Conservation (phyloP, 2,329 filamentous ascomycete species). For the Lecanicillium sp. region DNA sequence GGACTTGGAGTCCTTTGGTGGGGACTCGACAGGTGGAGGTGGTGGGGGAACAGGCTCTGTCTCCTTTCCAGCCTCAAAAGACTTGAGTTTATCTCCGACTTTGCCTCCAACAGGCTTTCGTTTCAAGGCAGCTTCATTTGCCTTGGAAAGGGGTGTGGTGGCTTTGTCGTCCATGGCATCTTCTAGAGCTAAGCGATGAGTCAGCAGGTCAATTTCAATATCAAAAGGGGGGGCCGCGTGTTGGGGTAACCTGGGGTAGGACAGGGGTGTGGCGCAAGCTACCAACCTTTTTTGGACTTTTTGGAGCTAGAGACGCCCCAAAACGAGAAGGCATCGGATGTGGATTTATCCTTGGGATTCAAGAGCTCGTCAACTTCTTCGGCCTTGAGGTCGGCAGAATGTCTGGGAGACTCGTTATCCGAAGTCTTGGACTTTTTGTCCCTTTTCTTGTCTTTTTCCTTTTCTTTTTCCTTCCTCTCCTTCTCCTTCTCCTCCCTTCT, state of each 20-base stretch:
- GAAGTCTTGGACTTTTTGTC: constrained; percentile 15
- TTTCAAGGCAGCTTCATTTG: constrained; percentile 29
- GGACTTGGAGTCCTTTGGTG: constrained; percentile 25
- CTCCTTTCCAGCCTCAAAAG: constrained; percentile 41
- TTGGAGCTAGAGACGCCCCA: constrained; percentile 41
- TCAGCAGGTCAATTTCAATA: constrained; percentile 41
- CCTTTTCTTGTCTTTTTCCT: constrained; percentile 17
- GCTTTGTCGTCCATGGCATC: constrained; percentile 31
- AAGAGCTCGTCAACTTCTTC: constrained; percentile 37
- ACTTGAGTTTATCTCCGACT: constrained; percentile 48
- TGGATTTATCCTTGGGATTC: constrained; percentile 20
- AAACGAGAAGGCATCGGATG: constrained; percentile 43
- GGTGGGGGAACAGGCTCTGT: constrained; percentile 27
- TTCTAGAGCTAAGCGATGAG: constrained; percentile 38
- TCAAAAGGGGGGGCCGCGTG: constrained; percentile 7
- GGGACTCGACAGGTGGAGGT: constrained; percentile 28
- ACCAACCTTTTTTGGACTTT: constrained; percentile 35
- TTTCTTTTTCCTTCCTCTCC: constrained; percentile 12
- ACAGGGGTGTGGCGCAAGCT: constrained; percentile 5
- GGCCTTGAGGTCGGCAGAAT: constrained; percentile 25
- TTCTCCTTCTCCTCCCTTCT: constrained; percentile 17
- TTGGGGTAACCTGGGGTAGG: constrained; percentile 16
- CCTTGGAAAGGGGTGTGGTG: constrained; percentile 29
- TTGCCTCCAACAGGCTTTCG: constrained; percentile 43
- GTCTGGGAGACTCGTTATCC: constrained; percentile 9